Evolutionary conservation across 2,329 filamentous ascomycete genomes (phyloP).

Genomic region (Aspergillus amoenus): DNA sequence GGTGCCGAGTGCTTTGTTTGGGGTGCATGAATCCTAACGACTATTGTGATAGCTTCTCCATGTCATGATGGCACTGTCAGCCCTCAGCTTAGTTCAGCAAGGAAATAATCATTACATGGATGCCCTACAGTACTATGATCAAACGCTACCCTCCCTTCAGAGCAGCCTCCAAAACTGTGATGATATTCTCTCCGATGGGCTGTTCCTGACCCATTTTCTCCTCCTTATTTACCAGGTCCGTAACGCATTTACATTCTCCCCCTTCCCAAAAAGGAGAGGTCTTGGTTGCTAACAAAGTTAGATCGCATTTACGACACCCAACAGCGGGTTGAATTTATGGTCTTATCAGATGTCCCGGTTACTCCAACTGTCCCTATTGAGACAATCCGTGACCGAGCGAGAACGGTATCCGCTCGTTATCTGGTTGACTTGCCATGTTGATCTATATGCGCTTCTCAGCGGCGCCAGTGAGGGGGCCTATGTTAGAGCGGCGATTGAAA

Average conservation of each 20-base stretch:
- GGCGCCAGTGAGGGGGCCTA: conserved; percentile 54
- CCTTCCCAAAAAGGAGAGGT: background rate
- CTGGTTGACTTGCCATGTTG: conserved; percentile 56
- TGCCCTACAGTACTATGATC: conserved; percentile 56
- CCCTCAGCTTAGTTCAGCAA: conserved; percentile 51
- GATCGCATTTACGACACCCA: conserved; percentile 48
- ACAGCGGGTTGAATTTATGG: conserved; percentile 52
- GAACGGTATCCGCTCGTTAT: conserved; percentile 53
- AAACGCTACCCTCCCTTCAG: conserved; percentile 52
- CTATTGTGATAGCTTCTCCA: conserved; percentile 49
- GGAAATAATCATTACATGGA: conserved; percentile 48
- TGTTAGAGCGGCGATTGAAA: conserved; percentile 47
- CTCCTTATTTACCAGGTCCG: conserved; percentile 58
- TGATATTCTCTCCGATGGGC: conserved; percentile 57
- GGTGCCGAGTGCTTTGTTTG: background rate
- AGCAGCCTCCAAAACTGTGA: conserved; percentile 45
- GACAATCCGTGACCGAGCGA: conserved; percentile 44
- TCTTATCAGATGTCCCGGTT: conserved; percentile 55
- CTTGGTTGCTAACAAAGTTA: conserved; percentile 17
- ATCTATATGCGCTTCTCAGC: conserved; percentile 56
- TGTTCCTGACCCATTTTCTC: conserved; percentile 58
- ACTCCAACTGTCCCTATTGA: conserved; percentile 49
- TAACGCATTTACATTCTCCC: background rate
- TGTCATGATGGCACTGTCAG: conserved; percentile 59
- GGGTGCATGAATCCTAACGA: conserved; percentile 11